Evolutionary conservation across 1,139 yeast genomes (phyloP), one percentile per base, ranked within the genome.

Genomic region (Candida pseudoviswanathii): DNA sequence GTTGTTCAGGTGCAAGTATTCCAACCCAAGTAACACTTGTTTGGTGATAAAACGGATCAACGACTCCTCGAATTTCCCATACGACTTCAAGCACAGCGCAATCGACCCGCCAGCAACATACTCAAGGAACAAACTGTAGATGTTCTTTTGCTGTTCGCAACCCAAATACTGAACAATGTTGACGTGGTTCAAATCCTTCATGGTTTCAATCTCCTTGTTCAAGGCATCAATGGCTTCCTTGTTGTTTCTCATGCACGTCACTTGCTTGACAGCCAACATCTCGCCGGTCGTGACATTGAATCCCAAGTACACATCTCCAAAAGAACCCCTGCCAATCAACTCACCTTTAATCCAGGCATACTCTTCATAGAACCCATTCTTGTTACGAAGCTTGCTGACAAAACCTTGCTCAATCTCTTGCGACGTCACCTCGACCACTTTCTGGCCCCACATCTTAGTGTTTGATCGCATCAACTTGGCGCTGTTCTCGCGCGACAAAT

Each of bases 281-380:
- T 95, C 99, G 49, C 99, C 98, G 0, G 97, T 91, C 0, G 98
- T 94, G 11, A 91, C 95, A 66, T 95, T 95, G 61, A 95, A 77
- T 0, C 97, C 98, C 52, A 95, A 76, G 62, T 81, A 94, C 0
- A 95, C 99, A 41, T 89, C 86, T n/a, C 99, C 99, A 75, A 92
- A 95, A 0, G 97, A 92, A 0, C 99, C 99, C 52, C 92, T 83
- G 1, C 99, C 99, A 52, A 95, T 90, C 54, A 94, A 76, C 61
- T 92, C 98, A 75, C 99, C 99, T 64, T 91, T 91, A 47, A 95
- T 89, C 99, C 99, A 95, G 0, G 94, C 95, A 73, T 92, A 91
- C 66, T 90, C 96, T 59, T 86, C 87, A 59, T 82, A 82, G 43
- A 82, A 81, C 8, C 94, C 95, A 47, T 70, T 66, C 48, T 75